Conservation (phyloP, 345 rosid species). For the Kandelia obovata region DNA sequence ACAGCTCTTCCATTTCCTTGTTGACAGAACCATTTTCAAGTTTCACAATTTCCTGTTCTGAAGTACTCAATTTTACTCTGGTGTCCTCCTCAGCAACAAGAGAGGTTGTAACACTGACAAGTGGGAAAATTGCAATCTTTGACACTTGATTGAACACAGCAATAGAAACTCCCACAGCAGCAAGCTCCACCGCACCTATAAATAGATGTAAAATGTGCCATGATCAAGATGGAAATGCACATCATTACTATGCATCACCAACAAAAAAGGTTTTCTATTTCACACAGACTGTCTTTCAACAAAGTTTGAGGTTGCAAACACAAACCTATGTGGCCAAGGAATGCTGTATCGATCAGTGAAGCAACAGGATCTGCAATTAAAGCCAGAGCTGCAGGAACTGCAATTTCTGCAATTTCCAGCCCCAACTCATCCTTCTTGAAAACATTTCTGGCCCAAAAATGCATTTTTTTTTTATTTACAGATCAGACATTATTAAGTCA, state of each 20-base stretch:
- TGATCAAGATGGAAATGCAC: no score
- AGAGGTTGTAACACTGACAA: constrained; percentile 33
- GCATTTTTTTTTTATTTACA: neutral
- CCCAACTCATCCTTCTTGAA: constrained; percentile 22
- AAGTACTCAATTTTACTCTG: neutral
- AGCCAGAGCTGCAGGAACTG: constrained; percentile 32
- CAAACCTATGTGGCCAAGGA: constrained; percentile 33
- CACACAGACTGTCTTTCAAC: neutral
- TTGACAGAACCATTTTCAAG: constrained; percentile 15
- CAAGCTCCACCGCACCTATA: constrained; percentile 28
- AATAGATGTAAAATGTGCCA: neutral
- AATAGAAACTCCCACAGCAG: constrained; percentile 32
- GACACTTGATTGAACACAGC: constrained; percentile 33
- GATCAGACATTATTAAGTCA: neutral
- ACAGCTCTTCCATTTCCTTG: constrained; percentile 21
- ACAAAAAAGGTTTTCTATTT: neutral
- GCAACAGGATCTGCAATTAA: constrained; percentile 34
- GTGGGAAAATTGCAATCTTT: constrained; percentile 32
- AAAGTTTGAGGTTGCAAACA: neutral
- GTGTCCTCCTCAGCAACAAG: constrained; percentile 31
- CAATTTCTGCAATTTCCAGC: constrained; percentile 26
- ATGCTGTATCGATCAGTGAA: constrained; percentile 27
- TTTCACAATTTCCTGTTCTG: constrained; percentile 6
- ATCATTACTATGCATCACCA: no score
- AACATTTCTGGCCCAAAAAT: constrained; percentile 14